These are phyloP conservation scores for Globisporangium megalacanthum DNA, from an alignment of 352 stramenopile genomes.

Conservation along the genomic window DNA sequence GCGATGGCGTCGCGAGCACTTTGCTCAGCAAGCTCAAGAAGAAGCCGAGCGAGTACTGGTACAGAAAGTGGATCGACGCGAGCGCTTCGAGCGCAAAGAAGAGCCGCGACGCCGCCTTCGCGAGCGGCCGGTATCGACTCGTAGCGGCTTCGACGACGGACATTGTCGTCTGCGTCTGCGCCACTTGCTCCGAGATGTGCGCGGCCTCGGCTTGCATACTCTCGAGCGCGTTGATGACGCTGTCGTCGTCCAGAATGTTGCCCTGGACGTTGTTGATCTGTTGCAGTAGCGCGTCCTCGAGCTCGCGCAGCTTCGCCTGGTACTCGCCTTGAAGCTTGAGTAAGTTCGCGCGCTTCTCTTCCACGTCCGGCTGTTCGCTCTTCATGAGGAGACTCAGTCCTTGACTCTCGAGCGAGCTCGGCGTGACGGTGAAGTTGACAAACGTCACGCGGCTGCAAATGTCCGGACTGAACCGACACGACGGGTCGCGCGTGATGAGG, in stretches of 20 bases:
- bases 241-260: constrained; percentile 99
- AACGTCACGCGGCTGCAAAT: constrained; percentile 98
- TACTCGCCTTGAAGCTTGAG: constrained; percentile 98
- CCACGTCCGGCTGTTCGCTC: constrained; percentile 96
- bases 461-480: constrained; percentile 97
- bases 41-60: constrained; percentile 98
- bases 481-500: constrained; percentile 97
- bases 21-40: constrained; percentile 95
- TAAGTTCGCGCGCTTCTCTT: constrained; percentile 94
- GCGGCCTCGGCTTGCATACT: constrained; percentile 97
- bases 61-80: constrained; percentile 96
- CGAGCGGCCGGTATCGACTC: constrained; percentile 94
- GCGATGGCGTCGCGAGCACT: constrained; percentile 69
- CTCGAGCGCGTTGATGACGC: constrained; percentile 98
- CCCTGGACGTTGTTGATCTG: constrained; percentile 98
- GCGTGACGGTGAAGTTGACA: constrained; percentile 99
- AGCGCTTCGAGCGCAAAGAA: constrained; percentile 94
- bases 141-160: constrained; percentile 86
- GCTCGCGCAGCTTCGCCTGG: constrained; percentile 93
- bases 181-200: constrained; percentile 92
- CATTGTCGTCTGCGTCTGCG: constrained; percentile 81
- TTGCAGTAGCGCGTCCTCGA: constrained; percentile 98
- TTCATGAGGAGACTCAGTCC: constrained; percentile 95
- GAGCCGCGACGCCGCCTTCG: constrained; percentile 78
- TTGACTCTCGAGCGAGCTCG: constrained; percentile 96